These are phyloP conservation scores for Hansenula lynferdii DNA, from an alignment of 1,139 yeast genomes.

Conservation along the genomic window DNA sequence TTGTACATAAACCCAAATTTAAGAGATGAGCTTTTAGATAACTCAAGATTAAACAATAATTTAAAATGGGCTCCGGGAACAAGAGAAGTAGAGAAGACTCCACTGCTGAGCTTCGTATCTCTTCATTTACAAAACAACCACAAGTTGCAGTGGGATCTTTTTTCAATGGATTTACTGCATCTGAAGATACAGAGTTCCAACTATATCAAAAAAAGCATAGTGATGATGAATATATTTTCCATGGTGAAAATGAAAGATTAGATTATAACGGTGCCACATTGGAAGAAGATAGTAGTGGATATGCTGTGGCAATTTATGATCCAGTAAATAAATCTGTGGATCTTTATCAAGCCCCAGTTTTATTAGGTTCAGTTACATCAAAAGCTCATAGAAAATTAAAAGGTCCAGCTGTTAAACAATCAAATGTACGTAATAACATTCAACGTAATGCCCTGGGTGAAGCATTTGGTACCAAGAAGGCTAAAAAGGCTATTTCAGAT, in stretches of 20 bases:
- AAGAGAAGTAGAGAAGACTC: constrained; percentile 21
- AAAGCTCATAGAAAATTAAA: constrained; percentile 44
- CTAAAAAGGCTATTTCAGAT: constrained; percentile 84
- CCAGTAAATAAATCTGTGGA: constrained; percentile 55
- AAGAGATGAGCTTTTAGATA: constrained; percentile 2
- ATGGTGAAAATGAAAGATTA: constrained; percentile 72
- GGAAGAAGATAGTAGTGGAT: constrained; percentile 35
- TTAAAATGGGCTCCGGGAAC: neutral
- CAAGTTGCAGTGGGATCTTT: constrained; percentile 41
- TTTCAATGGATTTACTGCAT: constrained; percentile 70
- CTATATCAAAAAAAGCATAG: constrained; percentile 52
- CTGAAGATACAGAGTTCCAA: constrained; percentile 55
- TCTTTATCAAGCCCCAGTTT: constrained; percentile 54
- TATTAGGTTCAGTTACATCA: constrained; percentile 51
- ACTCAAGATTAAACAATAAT: neutral
- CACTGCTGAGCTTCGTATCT: constrained; percentile 14
- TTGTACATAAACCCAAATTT: neutral
- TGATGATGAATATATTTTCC: constrained; percentile 42
- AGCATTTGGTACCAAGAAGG: constrained; percentile 96
- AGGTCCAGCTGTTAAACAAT: constrained; percentile 60
- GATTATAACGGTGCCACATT: constrained; percentile 64
- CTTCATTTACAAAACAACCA: constrained; percentile 22
- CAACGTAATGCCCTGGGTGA: constrained; percentile 87
- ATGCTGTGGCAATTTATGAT: constrained; percentile 68
- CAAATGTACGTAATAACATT: constrained; percentile 39